Evolutionary conservation across 2,329 filamentous ascomycete genomes (phyloP).

Genomic region (Neocucurbitaria cava): DNA sequence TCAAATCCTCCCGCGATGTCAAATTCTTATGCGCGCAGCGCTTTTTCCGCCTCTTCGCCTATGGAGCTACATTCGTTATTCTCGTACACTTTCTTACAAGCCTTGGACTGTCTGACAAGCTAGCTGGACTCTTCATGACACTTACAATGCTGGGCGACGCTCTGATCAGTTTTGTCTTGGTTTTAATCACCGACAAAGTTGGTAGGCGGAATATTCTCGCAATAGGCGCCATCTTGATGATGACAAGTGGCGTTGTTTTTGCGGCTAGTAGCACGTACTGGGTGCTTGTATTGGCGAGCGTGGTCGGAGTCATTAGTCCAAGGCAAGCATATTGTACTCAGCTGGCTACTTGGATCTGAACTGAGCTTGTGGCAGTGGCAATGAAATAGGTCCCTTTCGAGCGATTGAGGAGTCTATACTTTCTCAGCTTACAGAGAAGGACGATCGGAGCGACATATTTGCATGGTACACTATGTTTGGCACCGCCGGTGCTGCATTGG

Average conservation of each 20-base stretch:
- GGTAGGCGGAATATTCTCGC: slow-evolving; percentile 29
- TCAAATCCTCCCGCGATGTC: slow-evolving; percentile 10
- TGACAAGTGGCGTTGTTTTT: slow-evolving; percentile 27
- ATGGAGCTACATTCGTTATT: slow-evolving; percentile 28
- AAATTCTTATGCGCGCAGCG: slow-evolving; percentile 29
- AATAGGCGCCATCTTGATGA: slow-evolving; percentile 27
- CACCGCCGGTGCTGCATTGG: slow-evolving; percentile 21
- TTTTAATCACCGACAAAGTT: slow-evolving; percentile 31
- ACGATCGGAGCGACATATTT: slow-evolving; percentile 28
- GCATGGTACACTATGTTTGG: slow-evolving; percentile 33
- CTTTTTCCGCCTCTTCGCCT: slow-evolving; percentile 32
- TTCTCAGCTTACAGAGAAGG: slow-evolving; percentile 23
- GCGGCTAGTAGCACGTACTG: slow-evolving; percentile 25
- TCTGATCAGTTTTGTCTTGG: slow-evolving; percentile 25
- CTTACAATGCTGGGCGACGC: slow-evolving; percentile 38
- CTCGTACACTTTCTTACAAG: slow-evolving; percentile 28
- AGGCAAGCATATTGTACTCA: neutral
- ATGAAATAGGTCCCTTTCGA: slow-evolving; percentile 39
- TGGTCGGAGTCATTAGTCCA: slow-evolving; percentile 33
- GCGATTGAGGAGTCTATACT: slow-evolving; percentile 37
- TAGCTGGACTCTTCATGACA: slow-evolving; percentile 38
- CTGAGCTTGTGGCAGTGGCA: slow-evolving; percentile 1
- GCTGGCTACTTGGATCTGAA: neutral
- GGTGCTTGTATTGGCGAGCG: slow-evolving; percentile 26
- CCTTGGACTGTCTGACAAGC: slow-evolving; percentile 25